Percentiles rank a stretch among this genome's conserved stretches.
Conservation (phyloP, 225 moss, liverwort and hornwort species). For the Marchantia paleacea region DNA sequence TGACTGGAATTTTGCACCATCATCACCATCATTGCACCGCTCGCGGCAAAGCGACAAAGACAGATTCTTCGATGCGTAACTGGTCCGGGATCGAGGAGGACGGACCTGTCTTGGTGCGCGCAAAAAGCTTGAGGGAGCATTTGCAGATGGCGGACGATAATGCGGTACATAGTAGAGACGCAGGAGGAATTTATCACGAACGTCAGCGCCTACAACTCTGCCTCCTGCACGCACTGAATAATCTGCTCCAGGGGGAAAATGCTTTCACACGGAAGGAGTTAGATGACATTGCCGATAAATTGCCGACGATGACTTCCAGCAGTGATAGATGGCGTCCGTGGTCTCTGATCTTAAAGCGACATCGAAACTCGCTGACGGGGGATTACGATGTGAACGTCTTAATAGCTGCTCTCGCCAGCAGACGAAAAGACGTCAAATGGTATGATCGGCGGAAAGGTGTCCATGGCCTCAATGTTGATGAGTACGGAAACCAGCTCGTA, state of each 20-base stretch:
- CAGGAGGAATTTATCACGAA: conserved; percentile 57
- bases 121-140: conserved; percentile 11
- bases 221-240: conserved; percentile 86
- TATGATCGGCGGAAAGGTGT: conserved; percentile 76
- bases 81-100: background rate
- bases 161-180: background rate
- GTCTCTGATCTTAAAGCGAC: conserved; percentile 65
- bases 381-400: conserved; percentile 93
- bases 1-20: too few relatives aligned
- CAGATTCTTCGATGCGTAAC: background rate
- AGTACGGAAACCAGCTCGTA: conserved; percentile 53
- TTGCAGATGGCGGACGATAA: conserved; percentile 22
- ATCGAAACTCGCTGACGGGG: conserved; percentile 73
- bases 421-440: conserved; percentile 76
- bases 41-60: too few relatives aligned
- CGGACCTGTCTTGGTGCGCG: background rate
- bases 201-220: conserved; percentile 87
- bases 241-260: conserved; percentile 78
- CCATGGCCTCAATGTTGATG: conserved; percentile 42
- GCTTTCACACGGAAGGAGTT: conserved; percentile 71
- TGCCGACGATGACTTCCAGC: conserved; percentile 32
- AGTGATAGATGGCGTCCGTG: conserved; percentile 44
- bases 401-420: conserved; percentile 55
- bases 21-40: too few relatives aligned
- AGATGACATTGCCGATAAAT: conserved; percentile 70